Conservation (phyloP, 2,329 filamentous ascomycete genomes). For the Elsinoe ampelina region DNA sequence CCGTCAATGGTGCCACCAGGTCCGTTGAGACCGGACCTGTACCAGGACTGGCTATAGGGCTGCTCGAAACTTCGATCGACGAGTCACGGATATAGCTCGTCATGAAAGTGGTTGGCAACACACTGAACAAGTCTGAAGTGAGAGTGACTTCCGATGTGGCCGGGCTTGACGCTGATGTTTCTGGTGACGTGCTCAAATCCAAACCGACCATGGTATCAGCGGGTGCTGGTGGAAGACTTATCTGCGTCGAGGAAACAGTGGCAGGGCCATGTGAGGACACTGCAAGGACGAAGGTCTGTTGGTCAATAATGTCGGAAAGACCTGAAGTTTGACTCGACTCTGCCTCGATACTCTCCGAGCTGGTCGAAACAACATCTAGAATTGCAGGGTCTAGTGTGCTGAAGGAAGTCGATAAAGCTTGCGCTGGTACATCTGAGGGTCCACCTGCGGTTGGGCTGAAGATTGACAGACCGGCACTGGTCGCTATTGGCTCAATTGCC, state of each 20-base stretch:
- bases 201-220: neutral
- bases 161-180: neutral
- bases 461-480: too few species aligned
- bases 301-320: too few species aligned
- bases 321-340: too few species aligned
- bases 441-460: too few species aligned
- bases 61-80: neutral
- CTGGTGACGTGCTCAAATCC: neutral
- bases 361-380: too few species aligned
- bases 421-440: too few species aligned
- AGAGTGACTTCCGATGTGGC: neutral
- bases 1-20: neutral
- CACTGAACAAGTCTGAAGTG: neutral
- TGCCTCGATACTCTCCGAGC: too few species aligned
- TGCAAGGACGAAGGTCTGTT: too few species aligned
- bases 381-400: too few species aligned
- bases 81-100: slow-evolving; percentile 8
- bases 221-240: neutral
- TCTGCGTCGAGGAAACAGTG: neutral
- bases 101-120: neutral
- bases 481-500: too few species aligned
- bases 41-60: neutral
- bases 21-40: neutral
- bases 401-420: too few species aligned
- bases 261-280: too few species aligned